A percentile compares a stretch with the other conserved stretches of the same genome.
Conservation (phyloP, 1,284 basidiomycete species). For the Vanrija sp. region DNA sequence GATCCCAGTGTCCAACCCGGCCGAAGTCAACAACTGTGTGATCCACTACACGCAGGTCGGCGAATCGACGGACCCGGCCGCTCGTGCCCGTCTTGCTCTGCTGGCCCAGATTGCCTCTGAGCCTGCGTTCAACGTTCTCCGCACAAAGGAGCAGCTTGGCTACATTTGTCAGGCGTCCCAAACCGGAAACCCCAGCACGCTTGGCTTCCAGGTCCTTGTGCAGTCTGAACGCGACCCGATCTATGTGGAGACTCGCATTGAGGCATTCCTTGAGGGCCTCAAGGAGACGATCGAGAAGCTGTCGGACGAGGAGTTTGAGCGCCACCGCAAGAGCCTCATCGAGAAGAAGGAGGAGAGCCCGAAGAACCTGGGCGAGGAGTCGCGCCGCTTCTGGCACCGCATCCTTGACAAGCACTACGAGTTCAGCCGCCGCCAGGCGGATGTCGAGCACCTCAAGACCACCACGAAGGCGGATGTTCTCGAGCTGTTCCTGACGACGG, state of each 20-base stretch:
- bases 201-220: conserved; percentile 79
- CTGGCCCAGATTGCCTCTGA: conserved; percentile 74
- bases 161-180: conserved; percentile 68
- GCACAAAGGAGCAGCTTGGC: conserved; percentile 96
- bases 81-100: conserved; percentile 46
- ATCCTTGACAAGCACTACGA: conserved; percentile 73
- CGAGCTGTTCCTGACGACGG: conserved; percentile 64
- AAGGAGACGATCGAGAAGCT: conserved; percentile 59
- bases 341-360: conserved; percentile 67
- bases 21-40: conserved; percentile 81
- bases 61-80: conserved; percentile 53
- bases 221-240: conserved; percentile 82
- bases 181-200: conserved; percentile 50
- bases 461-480: conserved; percentile 75
- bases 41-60: conserved; percentile 72
- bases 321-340: conserved; percentile 62
- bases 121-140: conserved; percentile 86
- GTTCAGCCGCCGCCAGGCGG: conserved; percentile 64
- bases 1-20: conserved; percentile 70
- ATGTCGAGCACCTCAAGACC: conserved; percentile 61
- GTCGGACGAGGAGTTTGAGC: conserved; percentile 60
- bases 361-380: conserved; percentile 68
- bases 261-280: conserved; percentile 76
- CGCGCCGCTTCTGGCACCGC: conserved; percentile 62
- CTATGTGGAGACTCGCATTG: conserved; percentile 85